Evolutionary conservation across 108 stramenopile species (phyloP), one percentile per base, ranked within the genome.

Genomic region (Pseudonitzschia multiseries): DNA sequence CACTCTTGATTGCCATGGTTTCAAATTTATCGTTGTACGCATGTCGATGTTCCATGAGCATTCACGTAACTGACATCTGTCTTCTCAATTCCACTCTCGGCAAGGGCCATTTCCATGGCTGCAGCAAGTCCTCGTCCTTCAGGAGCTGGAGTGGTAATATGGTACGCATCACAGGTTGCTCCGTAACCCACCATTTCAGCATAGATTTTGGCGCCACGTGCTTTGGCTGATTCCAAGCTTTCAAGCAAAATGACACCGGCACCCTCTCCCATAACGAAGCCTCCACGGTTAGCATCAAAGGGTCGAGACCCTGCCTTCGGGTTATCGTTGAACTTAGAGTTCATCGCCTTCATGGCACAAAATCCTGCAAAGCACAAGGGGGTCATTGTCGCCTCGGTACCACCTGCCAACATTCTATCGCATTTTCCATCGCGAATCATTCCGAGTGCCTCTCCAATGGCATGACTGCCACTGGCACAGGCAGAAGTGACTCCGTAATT

Each of bases 211-310:
- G 98, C 99, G n/a, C 98, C 99, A 31, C 99, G 85, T 51, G 85
- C 84, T 79, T 86, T 74, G 3, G 99, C 99, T 53, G 92, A 90
- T 68, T 93, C 96, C 71, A 95, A 68, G 29, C 87, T 87, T 75
- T 99, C 99, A 4, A 99, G 73, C 8, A 98, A 73, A 31, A 99
- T 75, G 17, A 98, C 97, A 43, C 97, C 99, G 4, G 97, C 93
- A 41, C 99, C 99, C 83, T 99, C 99, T 15, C 96, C 99, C 97
- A 99, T 98, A 73, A 99, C 84, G 72, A 99, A 99, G 21, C 99
- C 99, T 22, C 88, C 96, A 20, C 99, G 81, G 66, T 84, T 89
- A 40, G 84, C 84, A 85, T 98, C 98, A 68, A 99, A 99, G 10
- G 99, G 99, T 24, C 96, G 81, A 24, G 92, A 93, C 56, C 95